Conservation (phyloP, 2,329 filamentous ascomycete species). For the Alternaria gansuensis region DNA sequence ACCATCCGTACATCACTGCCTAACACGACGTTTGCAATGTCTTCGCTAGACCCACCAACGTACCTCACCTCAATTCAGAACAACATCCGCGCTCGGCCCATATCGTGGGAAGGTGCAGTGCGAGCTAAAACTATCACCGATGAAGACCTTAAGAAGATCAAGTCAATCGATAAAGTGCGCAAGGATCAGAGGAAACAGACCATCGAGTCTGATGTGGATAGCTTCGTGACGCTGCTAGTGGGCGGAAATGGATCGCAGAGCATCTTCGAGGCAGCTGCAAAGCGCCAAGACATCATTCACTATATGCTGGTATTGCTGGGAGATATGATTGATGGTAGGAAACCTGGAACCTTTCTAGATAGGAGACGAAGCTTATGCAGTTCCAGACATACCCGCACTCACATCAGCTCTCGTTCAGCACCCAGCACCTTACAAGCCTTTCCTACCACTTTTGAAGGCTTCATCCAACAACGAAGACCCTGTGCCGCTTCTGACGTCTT, state of each 20-base stretch:
- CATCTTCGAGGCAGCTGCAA: constrained; percentile 81
- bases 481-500: constrained; percentile 88
- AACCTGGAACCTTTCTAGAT: not conserved
- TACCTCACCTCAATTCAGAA: constrained; percentile 90
- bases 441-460: constrained; percentile 83
- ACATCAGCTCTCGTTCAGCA: constrained; percentile 78
- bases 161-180: constrained; percentile 93
- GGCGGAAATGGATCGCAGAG: constrained; percentile 72
- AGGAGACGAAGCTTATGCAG: constrained; percentile 28
- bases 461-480: constrained; percentile 84
- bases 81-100: constrained; percentile 94
- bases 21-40: constrained; percentile 67
- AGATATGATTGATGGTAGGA: constrained; percentile 83
- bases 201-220: constrained; percentile 79
- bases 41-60: constrained; percentile 81
- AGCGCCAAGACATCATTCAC: constrained; percentile 89
- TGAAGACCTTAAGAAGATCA: constrained; percentile 92
- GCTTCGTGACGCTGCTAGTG: constrained; percentile 81
- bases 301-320: constrained; percentile 90
- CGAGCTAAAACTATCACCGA: constrained; percentile 93
- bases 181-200: constrained; percentile 87
- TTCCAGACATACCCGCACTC: constrained; percentile 78
- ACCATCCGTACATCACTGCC: constrained; percentile 10
- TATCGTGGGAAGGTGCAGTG: constrained; percentile 97
- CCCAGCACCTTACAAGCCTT: constrained; percentile 75